Evolutionary conservation across 176 grass and related monocot species (phyloP), one percentile per base, ranked within the genome.

Genomic region (Oryza punctata): DNA sequence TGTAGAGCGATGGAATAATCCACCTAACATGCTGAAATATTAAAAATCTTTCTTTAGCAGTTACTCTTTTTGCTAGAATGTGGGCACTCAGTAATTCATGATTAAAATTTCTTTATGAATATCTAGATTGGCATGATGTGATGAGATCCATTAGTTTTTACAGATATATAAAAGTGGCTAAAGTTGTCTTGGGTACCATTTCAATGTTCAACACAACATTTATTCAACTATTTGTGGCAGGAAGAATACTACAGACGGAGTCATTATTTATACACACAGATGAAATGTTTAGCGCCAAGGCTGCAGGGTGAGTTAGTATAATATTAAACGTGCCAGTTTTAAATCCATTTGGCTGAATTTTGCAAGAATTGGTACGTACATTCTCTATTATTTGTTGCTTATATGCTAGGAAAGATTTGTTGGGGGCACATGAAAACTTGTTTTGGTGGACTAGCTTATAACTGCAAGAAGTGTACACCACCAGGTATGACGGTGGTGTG

Each of bases 221-320:
- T 23, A 23, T n/a, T 60, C 19, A 10, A 60, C 21, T 59, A 23
- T 60, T 60, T 60, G 19, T 60, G 54, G 21, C 54, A 60, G 12
- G 19, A 60, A n/a, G 11, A 26, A n/a, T 73, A 75, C 32, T 2
- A 43, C 43, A 44, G 41, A 57, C 12, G 6, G 45, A 68, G 43
- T 68, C 24, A 5, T 13, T 81, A 40, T 86, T 86, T 59, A 72
- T 45, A 74, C 23, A 44, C 16, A 28, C 12, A 28, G 52, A 29
- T 66, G 49, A 44, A 75, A 9, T 49, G 54, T 23, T 41, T 11
- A 79, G 15, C 19, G 11, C 43, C 45, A 70, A 30, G 24, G 18
- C 73, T 35, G 11, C 70, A 75, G 35, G 27, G 33, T 66, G 33
- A 24, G 46, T 81, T 45, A 10, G 54, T 54, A 74, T 66, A 13